Evolutionary conservation across 306 rosid species (phyloP).

Genomic region (Carpinus viminea): DNA sequence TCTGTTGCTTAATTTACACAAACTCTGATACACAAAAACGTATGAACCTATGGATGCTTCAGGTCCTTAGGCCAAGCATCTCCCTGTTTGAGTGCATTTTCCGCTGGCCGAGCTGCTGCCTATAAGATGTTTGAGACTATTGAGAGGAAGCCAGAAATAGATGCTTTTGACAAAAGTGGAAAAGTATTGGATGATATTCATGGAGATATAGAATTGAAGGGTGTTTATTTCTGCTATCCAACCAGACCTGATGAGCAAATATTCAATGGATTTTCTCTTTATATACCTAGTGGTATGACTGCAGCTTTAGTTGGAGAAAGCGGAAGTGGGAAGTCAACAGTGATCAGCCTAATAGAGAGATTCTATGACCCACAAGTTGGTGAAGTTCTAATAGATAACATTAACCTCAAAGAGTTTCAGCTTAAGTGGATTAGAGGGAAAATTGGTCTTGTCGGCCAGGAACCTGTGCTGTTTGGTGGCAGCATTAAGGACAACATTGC

Average conservation of each 20-base stretch:
- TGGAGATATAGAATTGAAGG: conserved; percentile 31
- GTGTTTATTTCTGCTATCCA: conserved; percentile 31
- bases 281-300: conserved; percentile 53
- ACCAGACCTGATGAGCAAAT: conserved; percentile 26
- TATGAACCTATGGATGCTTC: neutral
- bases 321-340: conserved; percentile 55
- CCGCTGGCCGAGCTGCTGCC: conserved; percentile 62
- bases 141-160: conserved; percentile 44
- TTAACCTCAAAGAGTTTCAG: conserved; percentile 47
- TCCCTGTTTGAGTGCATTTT: conserved; percentile 52
- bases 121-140: conserved; percentile 59
- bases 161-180: conserved; percentile 41
- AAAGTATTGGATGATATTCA: conserved; percentile 23
- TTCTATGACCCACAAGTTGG: conserved; percentile 50
- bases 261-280: conserved; percentile 45
- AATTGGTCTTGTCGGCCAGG: conserved; percentile 51
- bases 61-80: conserved; percentile 61
- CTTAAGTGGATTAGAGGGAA: conserved; percentile 42
- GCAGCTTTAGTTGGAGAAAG: conserved; percentile 58
- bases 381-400: conserved; percentile 45
- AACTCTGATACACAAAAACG: too few species aligned
- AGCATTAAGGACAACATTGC: conserved; percentile 48
- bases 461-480: conserved; percentile 42
- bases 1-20: too few species aligned
- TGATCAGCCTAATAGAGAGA: conserved; percentile 46